A percentile compares a stretch with the other conserved stretches of the same genome.
Evolutionary conservation across 2,329 filamentous ascomycete genomes (phyloP).

Genomic region (Colletotrichum sp.): DNA sequence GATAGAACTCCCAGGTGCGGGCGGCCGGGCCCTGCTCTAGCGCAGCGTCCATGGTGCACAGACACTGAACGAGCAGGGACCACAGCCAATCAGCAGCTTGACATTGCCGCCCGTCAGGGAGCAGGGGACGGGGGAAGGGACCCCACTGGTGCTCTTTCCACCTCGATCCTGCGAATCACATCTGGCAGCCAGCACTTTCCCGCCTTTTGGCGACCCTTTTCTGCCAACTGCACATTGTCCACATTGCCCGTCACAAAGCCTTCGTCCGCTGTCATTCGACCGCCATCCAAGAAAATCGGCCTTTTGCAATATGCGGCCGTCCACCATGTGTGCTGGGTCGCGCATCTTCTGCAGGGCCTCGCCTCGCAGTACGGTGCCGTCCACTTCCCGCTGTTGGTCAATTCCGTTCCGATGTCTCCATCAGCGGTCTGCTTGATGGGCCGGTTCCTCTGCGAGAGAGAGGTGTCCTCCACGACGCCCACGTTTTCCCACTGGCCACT

Average conservation of each 20-base stretch:
- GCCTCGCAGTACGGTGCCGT: background rate
- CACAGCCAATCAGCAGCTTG: slow-evolving; percentile 24
- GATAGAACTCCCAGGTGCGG: background rate
- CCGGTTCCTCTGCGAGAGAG: background rate
- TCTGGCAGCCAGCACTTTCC: background rate
- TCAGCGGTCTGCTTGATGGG: background rate
- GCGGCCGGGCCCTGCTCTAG: background rate
- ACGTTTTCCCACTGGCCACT: background rate
- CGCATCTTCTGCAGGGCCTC: slow-evolving; percentile 4
- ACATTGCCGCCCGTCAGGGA: slow-evolving; percentile 30
- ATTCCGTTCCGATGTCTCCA: slow-evolving; percentile 2
- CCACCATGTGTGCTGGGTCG: background rate
- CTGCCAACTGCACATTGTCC: slow-evolving; percentile 3
- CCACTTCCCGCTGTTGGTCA: slow-evolving; percentile 8
- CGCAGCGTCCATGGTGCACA: background rate
- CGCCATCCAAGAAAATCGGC: background rate
- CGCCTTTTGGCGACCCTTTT: background rate
- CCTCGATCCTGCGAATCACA: slow-evolving; percentile 1
- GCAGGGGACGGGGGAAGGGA: background rate
- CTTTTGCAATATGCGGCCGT: slow-evolving; percentile 9
- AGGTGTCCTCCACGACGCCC: background rate
- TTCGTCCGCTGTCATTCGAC: slow-evolving; percentile 9
- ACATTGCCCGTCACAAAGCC: slow-evolving; percentile 1
- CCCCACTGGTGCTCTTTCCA: slow-evolving; percentile 7
- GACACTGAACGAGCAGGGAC: background rate